Conservation (phyloP, 345 rosid genomes). For the Lepidium didymum region DNA sequence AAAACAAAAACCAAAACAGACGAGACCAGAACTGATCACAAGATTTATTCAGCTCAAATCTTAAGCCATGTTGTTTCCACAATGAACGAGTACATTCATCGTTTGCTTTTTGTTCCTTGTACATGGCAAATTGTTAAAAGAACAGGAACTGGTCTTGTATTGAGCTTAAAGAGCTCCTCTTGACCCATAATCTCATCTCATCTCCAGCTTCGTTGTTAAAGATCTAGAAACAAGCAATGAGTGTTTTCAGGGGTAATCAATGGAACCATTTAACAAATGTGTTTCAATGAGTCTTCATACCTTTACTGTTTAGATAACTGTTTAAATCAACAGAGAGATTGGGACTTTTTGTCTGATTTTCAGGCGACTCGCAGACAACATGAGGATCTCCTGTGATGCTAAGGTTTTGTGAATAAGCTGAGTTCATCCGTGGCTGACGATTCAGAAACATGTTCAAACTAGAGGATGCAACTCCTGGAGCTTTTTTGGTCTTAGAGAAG, state of each 20-base stretch:
- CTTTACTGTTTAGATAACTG: conserved; percentile 53
- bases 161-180: conserved; percentile 4
- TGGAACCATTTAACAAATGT: background rate
- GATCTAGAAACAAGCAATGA: background rate
- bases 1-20: background rate
- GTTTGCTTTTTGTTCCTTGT: background rate
- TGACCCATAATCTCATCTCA: background rate
- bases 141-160: background rate
- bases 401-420: conserved; percentile 44
- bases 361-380: conserved; percentile 28
- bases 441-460: conserved; percentile 50
- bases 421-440: conserved; percentile 38
- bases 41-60: background rate
- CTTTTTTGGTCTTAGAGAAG: conserved; percentile 45
- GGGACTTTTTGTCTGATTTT: conserved; percentile 35
- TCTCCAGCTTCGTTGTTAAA: conserved; percentile 9
- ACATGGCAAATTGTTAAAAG: background rate
- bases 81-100: conserved; percentile 4
- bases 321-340: conserved; percentile 53
- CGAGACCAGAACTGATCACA: background rate
- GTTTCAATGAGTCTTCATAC: conserved; percentile 14
- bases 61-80: conserved; percentile 7
- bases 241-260: background rate
- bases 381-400: conserved; percentile 20
- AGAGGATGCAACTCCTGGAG: conserved; percentile 41